Percentiles rank a stretch among this genome's conserved stretches.
Conservation (phyloP, 257 asterid species). For the Rauvolfia tetraphylla region DNA sequence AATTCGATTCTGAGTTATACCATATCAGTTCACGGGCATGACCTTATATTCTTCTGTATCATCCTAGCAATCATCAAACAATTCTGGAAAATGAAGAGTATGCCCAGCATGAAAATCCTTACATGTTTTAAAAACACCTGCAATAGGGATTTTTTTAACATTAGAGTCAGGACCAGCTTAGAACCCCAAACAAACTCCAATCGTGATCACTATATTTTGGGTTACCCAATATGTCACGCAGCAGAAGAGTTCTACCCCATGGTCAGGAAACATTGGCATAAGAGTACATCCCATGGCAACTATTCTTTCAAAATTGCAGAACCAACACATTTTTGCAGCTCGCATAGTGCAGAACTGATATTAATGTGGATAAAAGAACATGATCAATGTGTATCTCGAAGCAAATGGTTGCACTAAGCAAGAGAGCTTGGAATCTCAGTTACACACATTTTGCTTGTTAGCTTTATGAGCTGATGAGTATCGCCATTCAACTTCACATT, state of each 20-base stretch:
- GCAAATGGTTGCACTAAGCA: conserved; percentile 19
- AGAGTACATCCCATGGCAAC: not conserved
- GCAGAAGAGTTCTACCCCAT: not conserved
- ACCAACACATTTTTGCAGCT: not conserved
- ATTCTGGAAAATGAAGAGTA: not conserved
- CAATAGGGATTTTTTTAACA: not conserved
- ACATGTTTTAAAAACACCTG: not conserved
- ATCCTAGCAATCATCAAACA: not conserved
- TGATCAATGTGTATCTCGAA: not conserved
- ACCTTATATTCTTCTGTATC: conserved; percentile 1
- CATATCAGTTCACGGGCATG: not conserved
- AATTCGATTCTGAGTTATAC: not conserved
- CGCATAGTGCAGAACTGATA: not conserved
- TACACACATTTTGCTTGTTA: conserved; percentile 65
- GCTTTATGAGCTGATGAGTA: conserved; percentile 44
- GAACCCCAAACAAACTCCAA: not conserved
- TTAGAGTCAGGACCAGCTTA: not conserved
- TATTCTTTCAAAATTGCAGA: not conserved
- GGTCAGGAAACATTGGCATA: not conserved
- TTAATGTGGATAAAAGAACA: not conserved
- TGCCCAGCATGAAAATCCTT: not conserved
- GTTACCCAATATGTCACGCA: not conserved
- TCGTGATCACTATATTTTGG: not conserved
- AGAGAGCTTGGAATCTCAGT: conserved; percentile 55
- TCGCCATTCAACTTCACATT: conserved; percentile 57